Conservation (phyloP, 148 eudicot species). For the Rhododendron henanense region DNA sequence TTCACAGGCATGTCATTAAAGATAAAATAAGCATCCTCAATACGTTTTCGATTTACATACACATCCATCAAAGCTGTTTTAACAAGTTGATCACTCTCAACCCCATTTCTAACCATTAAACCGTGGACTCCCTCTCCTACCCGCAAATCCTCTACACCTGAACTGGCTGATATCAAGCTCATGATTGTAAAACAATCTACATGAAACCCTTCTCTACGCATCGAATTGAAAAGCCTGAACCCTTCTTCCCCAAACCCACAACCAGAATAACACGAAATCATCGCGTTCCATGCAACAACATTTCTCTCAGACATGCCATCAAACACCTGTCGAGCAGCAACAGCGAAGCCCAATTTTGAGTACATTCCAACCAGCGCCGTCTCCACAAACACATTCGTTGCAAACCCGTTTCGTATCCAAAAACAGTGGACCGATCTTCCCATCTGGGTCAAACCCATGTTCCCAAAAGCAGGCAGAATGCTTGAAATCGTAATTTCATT, state of each 20-base stretch:
- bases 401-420: conserved; percentile 36
- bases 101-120: conserved; percentile 26
- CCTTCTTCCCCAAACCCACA: conserved; percentile 35
- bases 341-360: conserved; percentile 29
- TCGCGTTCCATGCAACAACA: conserved; percentile 52
- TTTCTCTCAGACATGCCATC: conserved; percentile 46
- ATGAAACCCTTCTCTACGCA: conserved; percentile 29
- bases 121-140: conserved; percentile 32
- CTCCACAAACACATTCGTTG: conserved; percentile 40
- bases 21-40: conserved; percentile 38
- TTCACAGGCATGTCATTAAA: conserved; percentile 38
- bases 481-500: conserved; percentile 44
- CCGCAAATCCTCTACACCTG: conserved; percentile 5
- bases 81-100: conserved; percentile 35
- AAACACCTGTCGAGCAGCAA: conserved; percentile 38
- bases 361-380: conserved; percentile 49
- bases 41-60: conserved; percentile 30
- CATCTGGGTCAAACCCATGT: conserved; percentile 22
- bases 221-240: conserved; percentile 25
- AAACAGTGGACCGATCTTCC: conserved; percentile 49
- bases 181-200: conserved; percentile 41
- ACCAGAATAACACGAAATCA: conserved; percentile 42
- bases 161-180: conserved; percentile 38
- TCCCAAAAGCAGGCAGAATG: conserved; percentile 41
- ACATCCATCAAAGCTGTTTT: conserved; percentile 41